These are phyloP conservation scores for Bruguiera hainesii DNA, from an alignment of 441 rosid genomes.

Conservation along the genomic window DNA sequence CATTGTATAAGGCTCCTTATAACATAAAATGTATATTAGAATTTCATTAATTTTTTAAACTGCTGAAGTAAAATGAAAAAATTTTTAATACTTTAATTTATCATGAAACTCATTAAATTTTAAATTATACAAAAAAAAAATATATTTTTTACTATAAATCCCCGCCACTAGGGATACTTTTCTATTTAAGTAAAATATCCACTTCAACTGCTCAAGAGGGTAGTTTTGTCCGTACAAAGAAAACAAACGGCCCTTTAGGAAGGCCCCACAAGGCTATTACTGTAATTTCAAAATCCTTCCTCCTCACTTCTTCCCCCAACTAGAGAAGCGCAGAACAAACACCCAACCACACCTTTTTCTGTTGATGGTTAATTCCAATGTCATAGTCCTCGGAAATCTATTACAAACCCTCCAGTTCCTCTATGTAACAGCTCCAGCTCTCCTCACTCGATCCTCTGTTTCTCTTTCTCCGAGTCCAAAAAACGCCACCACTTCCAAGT, in stretches of 20 bases:
- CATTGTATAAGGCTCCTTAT: too few species aligned
- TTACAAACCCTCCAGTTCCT: not conserved
- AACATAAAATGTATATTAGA: too few species aligned
- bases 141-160: too few species aligned
- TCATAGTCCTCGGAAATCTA: conserved; percentile 5
- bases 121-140: too few species aligned
- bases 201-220: not conserved
- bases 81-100: too few species aligned
- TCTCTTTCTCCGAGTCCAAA: not conserved
- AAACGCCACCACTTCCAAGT: too few species aligned
- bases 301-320: conserved; percentile 20
- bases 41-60: too few species aligned
- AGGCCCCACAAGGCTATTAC: conserved; percentile 10
- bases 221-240: conserved; percentile 6
- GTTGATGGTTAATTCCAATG: conserved; percentile 28
- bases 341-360: conserved; percentile 11
- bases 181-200: too few species aligned
- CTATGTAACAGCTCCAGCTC: not conserved
- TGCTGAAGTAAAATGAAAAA: too few species aligned
- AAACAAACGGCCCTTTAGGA: not conserved
- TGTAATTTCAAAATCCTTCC: conserved; percentile 21
- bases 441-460: not conserved
- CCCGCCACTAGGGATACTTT: too few species aligned
- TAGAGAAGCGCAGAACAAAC: not conserved
- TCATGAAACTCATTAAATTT: too few species aligned